phyloP scores from a whole-genome alignment of 1,139 yeast species.

The Pichiaceae sp. region DNA sequence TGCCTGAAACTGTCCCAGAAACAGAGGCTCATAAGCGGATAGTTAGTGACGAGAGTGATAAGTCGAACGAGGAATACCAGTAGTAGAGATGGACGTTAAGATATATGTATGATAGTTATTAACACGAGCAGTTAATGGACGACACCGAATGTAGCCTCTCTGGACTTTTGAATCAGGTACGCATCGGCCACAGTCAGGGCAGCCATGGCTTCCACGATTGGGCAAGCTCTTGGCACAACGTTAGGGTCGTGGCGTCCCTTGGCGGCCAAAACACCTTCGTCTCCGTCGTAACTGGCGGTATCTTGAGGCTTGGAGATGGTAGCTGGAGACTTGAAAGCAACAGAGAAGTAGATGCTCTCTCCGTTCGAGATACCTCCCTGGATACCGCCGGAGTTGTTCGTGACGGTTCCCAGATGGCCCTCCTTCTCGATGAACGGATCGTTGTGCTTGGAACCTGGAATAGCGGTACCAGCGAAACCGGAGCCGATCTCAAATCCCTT shows the following conservation, averaged over 20 bases:
- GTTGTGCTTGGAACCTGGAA: slow-evolving; percentile 92
- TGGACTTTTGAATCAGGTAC: slow-evolving; percentile 73
- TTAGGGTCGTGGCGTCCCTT: slow-evolving; percentile 98
- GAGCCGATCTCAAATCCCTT: slow-evolving; percentile 97
- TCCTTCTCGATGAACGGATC: slow-evolving; percentile 61
- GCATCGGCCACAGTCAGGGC: slow-evolving; percentile 88
- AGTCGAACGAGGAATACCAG: slow-evolving; percentile 8
- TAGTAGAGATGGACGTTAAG: slow-evolving; percentile 3
- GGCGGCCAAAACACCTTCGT: slow-evolving; percentile 80
- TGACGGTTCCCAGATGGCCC: slow-evolving; percentile 63
- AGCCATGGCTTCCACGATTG: slow-evolving; percentile 97
- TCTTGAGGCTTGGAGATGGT: slow-evolving; percentile 90
- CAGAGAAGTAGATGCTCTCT: slow-evolving; percentile 86
- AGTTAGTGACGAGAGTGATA: slow-evolving; percentile 15
- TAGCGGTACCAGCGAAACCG: slow-evolving; percentile 81
- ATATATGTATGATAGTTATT: too few species aligned
- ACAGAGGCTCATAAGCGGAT: slow-evolving; percentile 11
- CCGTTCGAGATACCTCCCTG: slow-evolving; percentile 98
- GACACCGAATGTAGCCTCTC: slow-evolving; percentile 44
- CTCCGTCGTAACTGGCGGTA: slow-evolving; percentile 84
- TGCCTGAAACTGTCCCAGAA: neutral
- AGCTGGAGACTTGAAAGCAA: slow-evolving; percentile 97
- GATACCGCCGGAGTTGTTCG: slow-evolving; percentile 93
- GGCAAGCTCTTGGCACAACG: slow-evolving; percentile 97
- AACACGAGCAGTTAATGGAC: slow-evolving; percentile 19